A percentile compares a stretch with the other conserved stretches of the same genome.
Evolutionary conservation across 225 moss, liverwort and hornwort genomes (phyloP).

Genomic region (Marchantia polymorpha): DNA sequence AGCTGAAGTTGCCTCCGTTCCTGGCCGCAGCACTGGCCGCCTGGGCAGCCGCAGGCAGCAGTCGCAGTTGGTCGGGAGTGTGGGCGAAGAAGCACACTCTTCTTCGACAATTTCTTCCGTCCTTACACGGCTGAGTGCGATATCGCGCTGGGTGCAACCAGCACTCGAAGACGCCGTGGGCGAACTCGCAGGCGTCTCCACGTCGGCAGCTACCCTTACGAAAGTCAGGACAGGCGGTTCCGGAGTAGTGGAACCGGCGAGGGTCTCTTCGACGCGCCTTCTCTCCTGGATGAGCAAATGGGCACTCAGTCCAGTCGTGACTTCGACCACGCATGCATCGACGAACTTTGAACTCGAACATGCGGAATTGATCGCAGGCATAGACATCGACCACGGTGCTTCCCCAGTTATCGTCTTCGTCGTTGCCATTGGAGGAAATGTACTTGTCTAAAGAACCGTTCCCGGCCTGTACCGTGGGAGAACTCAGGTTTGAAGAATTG

Average conservation of each 20-base stretch:
- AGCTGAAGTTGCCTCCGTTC: constrained; percentile 34
- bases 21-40: constrained; percentile 76
- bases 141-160: constrained; percentile 98
- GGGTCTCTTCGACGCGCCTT: constrained; percentile 94
- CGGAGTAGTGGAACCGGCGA: constrained; percentile 94
- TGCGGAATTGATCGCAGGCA: constrained; percentile 98
- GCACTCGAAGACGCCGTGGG: constrained; percentile 97
- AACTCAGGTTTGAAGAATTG: constrained; percentile 56
- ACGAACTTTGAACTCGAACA: constrained; percentile 99
- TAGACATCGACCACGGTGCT: constrained; percentile 81
- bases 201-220: constrained; percentile 92
- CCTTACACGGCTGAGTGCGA: constrained; percentile 95
- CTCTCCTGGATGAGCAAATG: constrained; percentile 95
- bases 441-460: constrained; percentile 59
- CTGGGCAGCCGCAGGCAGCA: constrained; percentile 85
- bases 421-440: constrained; percentile 79
- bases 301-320: constrained; percentile 99
- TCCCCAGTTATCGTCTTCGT: constrained; percentile 86
- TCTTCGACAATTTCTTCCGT: constrained; percentile 91
- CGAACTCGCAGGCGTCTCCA: constrained; percentile 98
- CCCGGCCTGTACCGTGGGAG: constrained; percentile 70
- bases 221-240: constrained; percentile 96
- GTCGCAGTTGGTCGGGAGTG: constrained; percentile 89
- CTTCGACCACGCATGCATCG: constrained; percentile 98
- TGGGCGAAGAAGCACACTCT: constrained; percentile 98